Evolutionary conservation across 768 basidiomycete genomes (phyloP).

Genomic region (Gloeostereum incarnatum): DNA sequence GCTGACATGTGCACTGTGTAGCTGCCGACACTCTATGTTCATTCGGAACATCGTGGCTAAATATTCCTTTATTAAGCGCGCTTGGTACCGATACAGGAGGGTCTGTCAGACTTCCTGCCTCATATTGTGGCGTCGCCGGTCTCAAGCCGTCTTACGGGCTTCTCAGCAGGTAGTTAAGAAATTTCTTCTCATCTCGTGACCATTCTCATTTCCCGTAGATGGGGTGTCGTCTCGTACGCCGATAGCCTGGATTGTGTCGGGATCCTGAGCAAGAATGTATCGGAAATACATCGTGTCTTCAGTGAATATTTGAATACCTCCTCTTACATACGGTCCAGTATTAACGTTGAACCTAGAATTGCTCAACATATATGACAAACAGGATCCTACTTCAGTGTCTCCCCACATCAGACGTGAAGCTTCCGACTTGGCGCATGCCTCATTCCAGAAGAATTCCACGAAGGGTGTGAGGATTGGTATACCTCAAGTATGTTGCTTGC

Average conservation of each 20-base stretch:
- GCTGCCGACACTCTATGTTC: slow-evolving; percentile 23
- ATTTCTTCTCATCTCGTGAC: not conserved
- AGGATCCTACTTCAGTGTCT: slow-evolving; percentile 68
- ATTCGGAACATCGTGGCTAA: slow-evolving; percentile 2
- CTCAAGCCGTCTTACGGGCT: slow-evolving; percentile 94
- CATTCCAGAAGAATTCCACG: slow-evolving; percentile 14
- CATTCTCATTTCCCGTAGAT: slow-evolving; percentile 30
- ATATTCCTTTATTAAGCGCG: slow-evolving; percentile 41
- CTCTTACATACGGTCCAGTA: not conserved
- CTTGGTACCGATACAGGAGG: slow-evolving; percentile 95
- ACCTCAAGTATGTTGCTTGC: slow-evolving; percentile 42
- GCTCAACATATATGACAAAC: slow-evolving; percentile 47
- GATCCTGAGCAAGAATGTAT: slow-evolving; percentile 51
- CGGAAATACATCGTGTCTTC: slow-evolving; percentile 45
- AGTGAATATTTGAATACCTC: slow-evolving; percentile 31
- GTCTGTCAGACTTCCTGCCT: slow-evolving; percentile 86
- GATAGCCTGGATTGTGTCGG: slow-evolving; percentile 96
- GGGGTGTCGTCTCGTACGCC: slow-evolving; percentile 89
- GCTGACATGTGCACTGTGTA: slow-evolving; percentile 79
- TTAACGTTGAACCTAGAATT: slow-evolving; percentile 14
- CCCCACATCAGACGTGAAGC: slow-evolving; percentile 19
- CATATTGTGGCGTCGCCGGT: slow-evolving; percentile 88
- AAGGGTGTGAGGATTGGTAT: slow-evolving; percentile 63
- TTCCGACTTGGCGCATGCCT: not conserved
- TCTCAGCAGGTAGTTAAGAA: slow-evolving; percentile 59